Conservation (phyloP, 352 stramenopile species). For the Globisporangium rhizosaccharum region DNA sequence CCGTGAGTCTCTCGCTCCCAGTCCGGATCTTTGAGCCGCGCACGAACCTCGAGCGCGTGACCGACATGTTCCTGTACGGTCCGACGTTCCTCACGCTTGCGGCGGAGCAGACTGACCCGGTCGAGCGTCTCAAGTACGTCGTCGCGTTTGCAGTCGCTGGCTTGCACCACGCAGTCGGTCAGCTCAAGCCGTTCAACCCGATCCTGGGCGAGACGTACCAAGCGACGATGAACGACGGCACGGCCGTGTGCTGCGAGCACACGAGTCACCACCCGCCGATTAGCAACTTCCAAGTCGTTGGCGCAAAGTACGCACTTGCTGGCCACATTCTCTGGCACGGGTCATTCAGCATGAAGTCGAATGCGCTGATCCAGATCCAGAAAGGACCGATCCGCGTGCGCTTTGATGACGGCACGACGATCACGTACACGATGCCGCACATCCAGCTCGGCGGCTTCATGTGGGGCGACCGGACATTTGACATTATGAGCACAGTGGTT, state of each 20-base stretch:
- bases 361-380: slow-evolving; percentile 75
- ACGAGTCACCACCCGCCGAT: slow-evolving; percentile 84
- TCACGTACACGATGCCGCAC: slow-evolving; percentile 69
- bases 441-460: slow-evolving; percentile 71
- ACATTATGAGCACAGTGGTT: slow-evolving; percentile 59
- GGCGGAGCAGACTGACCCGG: slow-evolving; percentile 44
- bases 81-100: slow-evolving; percentile 70
- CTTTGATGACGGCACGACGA: slow-evolving; percentile 61
- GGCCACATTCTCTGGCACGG: slow-evolving; percentile 73
- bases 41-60: slow-evolving; percentile 74
- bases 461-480: slow-evolving; percentile 79
- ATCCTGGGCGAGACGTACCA: slow-evolving; percentile 83
- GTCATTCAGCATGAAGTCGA: slow-evolving; percentile 83
- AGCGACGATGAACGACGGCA: slow-evolving; percentile 66
- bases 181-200: slow-evolving; percentile 84
- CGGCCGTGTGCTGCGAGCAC: slow-evolving; percentile 77
- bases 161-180: slow-evolving; percentile 72
- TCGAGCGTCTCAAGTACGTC: slow-evolving; percentile 81
- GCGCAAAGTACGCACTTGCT: slow-evolving; percentile 65
- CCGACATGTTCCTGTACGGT: slow-evolving; percentile 76
- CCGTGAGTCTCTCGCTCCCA: slow-evolving; percentile 77
- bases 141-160: slow-evolving; percentile 74
- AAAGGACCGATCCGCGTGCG: slow-evolving; percentile 66
- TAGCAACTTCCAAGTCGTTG: slow-evolving; percentile 77
- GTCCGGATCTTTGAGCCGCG: slow-evolving; percentile 84